Base-by-base conservation (phyloP, 2,329 filamentous ascomycete species). In the Phoma sp. region DNA sequence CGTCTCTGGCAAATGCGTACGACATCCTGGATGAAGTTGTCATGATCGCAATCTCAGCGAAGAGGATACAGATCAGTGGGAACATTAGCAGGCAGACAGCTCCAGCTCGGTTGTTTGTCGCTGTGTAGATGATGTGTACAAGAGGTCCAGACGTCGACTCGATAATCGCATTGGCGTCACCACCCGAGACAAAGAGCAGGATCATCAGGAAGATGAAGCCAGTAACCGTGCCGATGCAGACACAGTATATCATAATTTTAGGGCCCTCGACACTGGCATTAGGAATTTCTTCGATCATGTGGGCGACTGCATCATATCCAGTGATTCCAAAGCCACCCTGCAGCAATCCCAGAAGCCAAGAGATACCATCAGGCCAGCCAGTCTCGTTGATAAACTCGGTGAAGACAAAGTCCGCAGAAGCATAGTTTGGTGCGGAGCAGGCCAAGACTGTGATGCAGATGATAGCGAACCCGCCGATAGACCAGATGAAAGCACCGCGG, bases 401-500 rank as follows among this genome's bases (percentile, higher is more conserved):
- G 60, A 89, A 91, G 10, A 91, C 88, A 47, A 88, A 89, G 9
- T 81, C 71, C 15, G 81, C 88, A 7, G 81, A 82, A 63, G 86
- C 86, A 66, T 84, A 91, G 60, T 87, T 77, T 0, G 87, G 87
- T 2, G 88, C 82, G 0, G 87, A 80, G 65, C 86, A 89, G 4
- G 87, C 81, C 43, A 92, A 75, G 0, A 89, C 79, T 0, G 88
- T 89, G 58, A 91, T 89, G 58, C 81, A 88, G 61, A 92, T 90
- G 53, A 91, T 78, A 38, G 84, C 76, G 62, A 92, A 91, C 0
- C 89, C 89, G 1, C 80, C 73, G 2, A 92, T 78, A 2, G 85
- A 89, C 89, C 88, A 92, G 45, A 86, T 81, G 61, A 92, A 88
- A 1, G 88, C 88, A 17, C 81, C 81, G 69, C 89, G 86, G 68